A percentile compares a stretch with the other conserved stretches of the same genome.
phyloP scores from a whole-genome alignment of 345 rosid genomes.

The Eucalyptus virginea region DNA sequence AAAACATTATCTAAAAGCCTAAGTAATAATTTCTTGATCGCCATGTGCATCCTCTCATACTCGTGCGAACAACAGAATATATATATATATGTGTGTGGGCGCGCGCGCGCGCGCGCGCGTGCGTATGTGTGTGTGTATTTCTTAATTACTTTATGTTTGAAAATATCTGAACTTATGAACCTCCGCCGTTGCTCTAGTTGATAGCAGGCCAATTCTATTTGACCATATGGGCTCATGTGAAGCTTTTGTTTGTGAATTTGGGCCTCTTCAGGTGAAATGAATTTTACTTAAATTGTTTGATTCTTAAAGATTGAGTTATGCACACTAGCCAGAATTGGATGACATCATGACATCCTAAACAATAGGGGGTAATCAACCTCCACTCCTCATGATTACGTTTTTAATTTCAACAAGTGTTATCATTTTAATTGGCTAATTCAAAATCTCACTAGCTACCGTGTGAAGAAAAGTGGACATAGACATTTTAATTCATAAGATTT shows the following conservation, averaged over 20 bases:
- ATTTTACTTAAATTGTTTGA: too few species aligned
- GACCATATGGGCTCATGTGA: not conserved
- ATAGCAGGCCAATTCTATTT: too few species aligned
- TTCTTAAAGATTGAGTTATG: not conserved
- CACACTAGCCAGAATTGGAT: not conserved
- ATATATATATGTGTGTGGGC: too few species aligned
- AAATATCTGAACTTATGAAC: too few species aligned
- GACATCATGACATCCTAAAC: rapidly evolving
- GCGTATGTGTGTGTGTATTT: too few species aligned
- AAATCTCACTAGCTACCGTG: not conserved
- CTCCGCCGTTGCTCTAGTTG: rapidly evolving
- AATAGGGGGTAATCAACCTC: not conserved
- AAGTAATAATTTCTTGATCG: too few species aligned
- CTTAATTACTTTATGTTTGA: too few species aligned
- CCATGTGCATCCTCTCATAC: too few species aligned
- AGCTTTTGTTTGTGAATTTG: too few species aligned
- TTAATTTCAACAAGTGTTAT: not conserved
- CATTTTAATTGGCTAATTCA: not conserved
- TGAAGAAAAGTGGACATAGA: not conserved
- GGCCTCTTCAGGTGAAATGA: rapidly evolving
- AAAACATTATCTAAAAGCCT: not conserved
- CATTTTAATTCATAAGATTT: too few species aligned
- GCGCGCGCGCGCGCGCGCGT: too few species aligned
- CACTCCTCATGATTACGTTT: not conserved
- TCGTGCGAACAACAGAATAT: too few species aligned